A percentile compares a stretch with the other conserved stretches of the same genome.
These are phyloP conservation scores for Phlegmacium glaucopus DNA, from an alignment of 768 basidiomycete species.

Conservation along the genomic window DNA sequence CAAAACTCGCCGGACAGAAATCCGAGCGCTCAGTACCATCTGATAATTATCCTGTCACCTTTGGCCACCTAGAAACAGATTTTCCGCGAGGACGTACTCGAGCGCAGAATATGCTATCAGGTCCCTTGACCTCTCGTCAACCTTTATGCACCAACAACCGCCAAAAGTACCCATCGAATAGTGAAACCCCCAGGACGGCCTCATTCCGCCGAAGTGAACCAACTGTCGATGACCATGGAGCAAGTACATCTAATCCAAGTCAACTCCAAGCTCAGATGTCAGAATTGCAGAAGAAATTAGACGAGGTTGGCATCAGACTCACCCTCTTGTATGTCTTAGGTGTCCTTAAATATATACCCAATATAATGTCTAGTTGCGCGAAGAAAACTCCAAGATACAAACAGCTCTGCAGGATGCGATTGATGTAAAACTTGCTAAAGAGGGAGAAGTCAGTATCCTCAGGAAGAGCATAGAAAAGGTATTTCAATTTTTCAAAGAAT, in stretches of 20 bases:
- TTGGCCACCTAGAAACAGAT: not conserved
- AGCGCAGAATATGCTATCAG: constrained; percentile 5
- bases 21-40: not conserved
- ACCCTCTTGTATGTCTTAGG: constrained; percentile 2
- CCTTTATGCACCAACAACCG: not conserved
- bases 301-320: constrained; percentile 38
- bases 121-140: constrained; percentile 1
- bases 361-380: constrained; percentile 39
- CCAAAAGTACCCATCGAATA: constrained; percentile 5
- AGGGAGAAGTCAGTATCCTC: constrained; percentile 69
- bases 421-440: constrained; percentile 52
- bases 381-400: constrained; percentile 46
- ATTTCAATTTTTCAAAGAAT: not conserved
- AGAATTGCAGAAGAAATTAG: constrained; percentile 33
- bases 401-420: constrained; percentile 42
- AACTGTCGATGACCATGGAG: not conserved
- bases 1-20: not conserved
- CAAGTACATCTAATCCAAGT: not conserved
- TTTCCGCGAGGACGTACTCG: not conserved
- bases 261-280: constrained; percentile 21
- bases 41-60: not conserved
- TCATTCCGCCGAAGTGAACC: constrained; percentile 2
- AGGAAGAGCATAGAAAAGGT: constrained; percentile 71
- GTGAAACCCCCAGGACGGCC: not conserved
- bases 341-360: constrained; percentile 6